Percentiles rank a stretch among this genome's conserved stretches.
These are phyloP conservation scores for Raphanus raphanistrum DNA, from an alignment of 345 rosid species.

Conservation along the genomic window DNA sequence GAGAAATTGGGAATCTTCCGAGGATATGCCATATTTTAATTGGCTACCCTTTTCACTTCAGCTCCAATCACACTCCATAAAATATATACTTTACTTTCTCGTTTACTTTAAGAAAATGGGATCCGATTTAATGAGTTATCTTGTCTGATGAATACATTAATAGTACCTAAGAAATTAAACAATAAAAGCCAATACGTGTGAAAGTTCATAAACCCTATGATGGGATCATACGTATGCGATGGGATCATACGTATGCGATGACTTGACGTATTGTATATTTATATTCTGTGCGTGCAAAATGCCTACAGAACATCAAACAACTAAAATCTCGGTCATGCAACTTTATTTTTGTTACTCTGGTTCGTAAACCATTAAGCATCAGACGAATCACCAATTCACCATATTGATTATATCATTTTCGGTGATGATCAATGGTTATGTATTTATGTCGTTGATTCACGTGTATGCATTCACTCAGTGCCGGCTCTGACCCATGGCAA, in stretches of 20 bases:
- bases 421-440: neutral
- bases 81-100: slow-evolving; percentile 14
- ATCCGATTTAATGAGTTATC: neutral
- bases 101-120: slow-evolving; percentile 24
- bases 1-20: slow-evolving; percentile 30
- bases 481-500: no score
- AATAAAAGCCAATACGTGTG: neutral
- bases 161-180: neutral
- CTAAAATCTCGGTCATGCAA: neutral
- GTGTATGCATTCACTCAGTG: neutral
- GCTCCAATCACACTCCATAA: slow-evolving; percentile 28
- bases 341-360: neutral
- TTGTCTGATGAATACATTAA: neutral
- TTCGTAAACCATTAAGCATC: neutral
- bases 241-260: slow-evolving; percentile 28
- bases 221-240: slow-evolving; percentile 28
- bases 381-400: neutral
- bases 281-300: neutral
- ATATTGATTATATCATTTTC: neutral
- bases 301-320: neutral
- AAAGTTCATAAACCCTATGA: neutral
- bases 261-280: slow-evolving; percentile 12
- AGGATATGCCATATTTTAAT: slow-evolving; percentile 30
- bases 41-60: slow-evolving; percentile 29
- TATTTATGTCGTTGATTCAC: neutral